Evolutionary conservation across 768 basidiomycete species (phyloP).

Genomic region (Russula dissimulans): DNA sequence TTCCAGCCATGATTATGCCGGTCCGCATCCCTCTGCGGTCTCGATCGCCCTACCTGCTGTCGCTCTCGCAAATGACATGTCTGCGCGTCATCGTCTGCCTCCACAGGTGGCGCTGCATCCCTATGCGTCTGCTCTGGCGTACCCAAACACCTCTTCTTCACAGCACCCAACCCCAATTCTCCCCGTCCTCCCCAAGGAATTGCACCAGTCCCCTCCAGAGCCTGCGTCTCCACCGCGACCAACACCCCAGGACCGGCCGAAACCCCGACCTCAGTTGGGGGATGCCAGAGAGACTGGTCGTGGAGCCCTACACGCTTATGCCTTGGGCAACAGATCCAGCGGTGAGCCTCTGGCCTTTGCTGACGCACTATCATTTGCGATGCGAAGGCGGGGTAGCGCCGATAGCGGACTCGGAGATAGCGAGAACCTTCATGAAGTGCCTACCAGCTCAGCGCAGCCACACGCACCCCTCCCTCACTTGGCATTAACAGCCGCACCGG

Average conservation of each 20-base stretch:
- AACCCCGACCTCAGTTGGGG: background rate
- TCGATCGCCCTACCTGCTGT: conserved; percentile 14
- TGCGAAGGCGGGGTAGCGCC: conserved; percentile 24
- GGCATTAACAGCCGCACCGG: background rate
- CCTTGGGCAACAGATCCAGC: background rate
- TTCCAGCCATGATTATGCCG: conserved; percentile 30
- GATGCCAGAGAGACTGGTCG: background rate
- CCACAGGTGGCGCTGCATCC: conserved; percentile 21
- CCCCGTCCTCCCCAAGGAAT: background rate
- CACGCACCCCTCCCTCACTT: conserved; percentile 13
- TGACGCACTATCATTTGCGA: conserved; percentile 49
- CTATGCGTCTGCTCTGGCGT: conserved; percentile 8
- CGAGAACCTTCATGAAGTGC: conserved; percentile 27
- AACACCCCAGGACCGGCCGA: background rate
- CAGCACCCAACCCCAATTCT: background rate
- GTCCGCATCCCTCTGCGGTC: conserved; percentile 32
- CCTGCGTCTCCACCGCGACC: background rate
- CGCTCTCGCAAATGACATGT: conserved; percentile 24
- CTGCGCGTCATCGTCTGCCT: conserved; percentile 30
- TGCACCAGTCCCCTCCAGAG: background rate
- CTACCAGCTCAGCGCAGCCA: background rate
- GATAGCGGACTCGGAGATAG: conserved; percentile 44
- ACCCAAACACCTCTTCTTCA: background rate
- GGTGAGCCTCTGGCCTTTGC: conserved; percentile 41
- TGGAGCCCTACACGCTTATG: conserved; percentile 11